Evolutionary conservation across 148 eudicot genomes (phyloP), one percentile per base, ranked within the genome.

Genomic region (Agrostemma githago): DNA sequence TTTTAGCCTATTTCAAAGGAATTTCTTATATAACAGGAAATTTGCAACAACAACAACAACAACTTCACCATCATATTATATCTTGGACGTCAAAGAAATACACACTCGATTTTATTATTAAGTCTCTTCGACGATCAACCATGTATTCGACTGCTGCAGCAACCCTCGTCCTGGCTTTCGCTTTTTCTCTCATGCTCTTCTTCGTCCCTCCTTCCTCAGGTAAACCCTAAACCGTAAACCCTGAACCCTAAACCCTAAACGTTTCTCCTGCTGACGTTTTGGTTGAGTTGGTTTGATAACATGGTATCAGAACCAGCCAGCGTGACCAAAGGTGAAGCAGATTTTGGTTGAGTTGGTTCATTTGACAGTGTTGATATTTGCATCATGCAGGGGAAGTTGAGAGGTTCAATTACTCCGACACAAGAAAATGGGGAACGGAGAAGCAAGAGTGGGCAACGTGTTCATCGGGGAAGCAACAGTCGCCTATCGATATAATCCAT

Each of bases 401-500:
- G 17, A 56, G 21, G 40, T 77, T 77, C 60, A 73, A 68, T 51
- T 77, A 54, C 68, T 72, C 59, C 4, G 79, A 86, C 10, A 89
- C 91, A n/a, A 16, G 20, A 4, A 64, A 60, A 41, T 89, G 92
- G 89, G 89, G 84, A 73, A 82, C 68, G 16, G 21, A 68, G 21
- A 48, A 3, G 4, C 77, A 82, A 20, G 46, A 68, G 7, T 82
- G 71, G 73, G 66, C 77, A 16, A 56, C 62, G 8, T 91, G 97
- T 75, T 76, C 85, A 38, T 39, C 75, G 2, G 97, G 94, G 0
- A 89, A 84, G 81, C 74, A 37, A n/a, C 97, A 92, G 59, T 92
- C 97, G 19, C 97, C 97, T 0, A 82, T 92, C 2, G 73, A 89
- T 79, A 89, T 92, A 7, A 48, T 81, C 17, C 76, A 79, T 58